These are phyloP conservation scores for Moesziomyces aphidis DNA, from an alignment of 1,284 basidiomycete species.

Conservation along the genomic window DNA sequence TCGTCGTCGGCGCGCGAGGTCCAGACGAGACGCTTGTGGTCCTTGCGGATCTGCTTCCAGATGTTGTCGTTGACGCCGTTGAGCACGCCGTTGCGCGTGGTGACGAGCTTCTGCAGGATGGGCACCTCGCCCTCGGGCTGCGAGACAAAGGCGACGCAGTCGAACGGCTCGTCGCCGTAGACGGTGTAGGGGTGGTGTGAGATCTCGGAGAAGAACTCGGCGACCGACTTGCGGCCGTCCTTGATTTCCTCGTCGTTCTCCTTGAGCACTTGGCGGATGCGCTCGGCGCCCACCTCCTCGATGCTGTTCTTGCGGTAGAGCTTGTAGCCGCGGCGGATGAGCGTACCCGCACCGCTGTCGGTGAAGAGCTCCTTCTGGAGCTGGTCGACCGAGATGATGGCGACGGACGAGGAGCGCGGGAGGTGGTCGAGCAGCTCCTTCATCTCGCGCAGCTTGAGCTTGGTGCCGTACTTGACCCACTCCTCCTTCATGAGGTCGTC, in stretches of 20 bases:
- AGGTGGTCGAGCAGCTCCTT: conserved; percentile 99
- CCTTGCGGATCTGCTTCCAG: conserved; percentile 93
- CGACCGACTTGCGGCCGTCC: conserved; percentile 85
- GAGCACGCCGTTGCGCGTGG: conserved; percentile 86
- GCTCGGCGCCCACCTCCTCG: conserved; percentile 88
- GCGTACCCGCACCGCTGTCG: conserved; percentile 95
- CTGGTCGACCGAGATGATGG: conserved; percentile 92
- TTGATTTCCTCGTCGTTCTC: conserved; percentile 94
- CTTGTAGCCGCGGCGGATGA: conserved; percentile 97
- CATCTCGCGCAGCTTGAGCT: conserved; percentile 98
- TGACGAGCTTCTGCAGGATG: conserved; percentile 90
- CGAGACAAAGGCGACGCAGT: conserved; percentile 92
- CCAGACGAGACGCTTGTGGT: conserved; percentile 96
- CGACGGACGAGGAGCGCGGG: conserved; percentile 96
- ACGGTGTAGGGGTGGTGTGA: conserved; percentile 81
- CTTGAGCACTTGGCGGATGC: conserved; percentile 75
- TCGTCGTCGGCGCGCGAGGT: conserved; percentile 94
- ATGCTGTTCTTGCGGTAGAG: conserved; percentile 88
- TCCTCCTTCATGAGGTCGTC: conserved; percentile 95
- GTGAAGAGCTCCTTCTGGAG: conserved; percentile 99
- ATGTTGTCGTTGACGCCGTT: conserved; percentile 98
- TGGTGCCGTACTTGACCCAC: conserved; percentile 99
- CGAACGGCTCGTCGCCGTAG: conserved; percentile 96
- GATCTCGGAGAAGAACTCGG: conserved; percentile 86
- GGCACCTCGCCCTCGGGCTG: conserved; percentile 90